Conservation (phyloP, 306 rosid genomes). For the Acacia melanoxylon region DNA sequence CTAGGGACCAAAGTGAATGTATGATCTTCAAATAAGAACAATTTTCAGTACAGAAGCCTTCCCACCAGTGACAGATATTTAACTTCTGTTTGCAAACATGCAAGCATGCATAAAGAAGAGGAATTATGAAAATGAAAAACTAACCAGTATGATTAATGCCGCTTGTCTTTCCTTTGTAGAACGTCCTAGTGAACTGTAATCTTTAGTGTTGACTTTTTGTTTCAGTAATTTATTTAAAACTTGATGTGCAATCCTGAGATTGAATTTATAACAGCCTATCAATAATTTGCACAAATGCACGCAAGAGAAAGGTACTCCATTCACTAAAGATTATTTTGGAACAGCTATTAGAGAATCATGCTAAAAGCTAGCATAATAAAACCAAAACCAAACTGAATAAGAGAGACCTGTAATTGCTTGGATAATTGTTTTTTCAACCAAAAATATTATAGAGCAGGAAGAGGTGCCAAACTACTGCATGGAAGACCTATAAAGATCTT, state of each 20-base stretch:
- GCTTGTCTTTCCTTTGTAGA: conserved; percentile 49
- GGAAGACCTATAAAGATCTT: not conserved
- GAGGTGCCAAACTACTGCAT: not conserved
- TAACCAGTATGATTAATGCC: conserved; percentile 69
- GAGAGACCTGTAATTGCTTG: too few species aligned
- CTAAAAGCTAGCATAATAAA: not conserved
- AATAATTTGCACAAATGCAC: conserved; percentile 18
- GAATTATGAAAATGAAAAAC: conserved; percentile 27
- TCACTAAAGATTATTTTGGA: not conserved
- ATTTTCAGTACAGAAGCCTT: not conserved
- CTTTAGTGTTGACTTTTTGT: conserved; percentile 44
- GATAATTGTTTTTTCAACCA: not conserved
- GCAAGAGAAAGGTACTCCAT: not conserved
- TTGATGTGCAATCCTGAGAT: conserved; percentile 59
- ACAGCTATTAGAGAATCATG: not conserved
- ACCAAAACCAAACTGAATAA: not conserved
- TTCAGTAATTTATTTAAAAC: conserved; percentile 49
- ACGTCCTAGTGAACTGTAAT: conserved; percentile 38
- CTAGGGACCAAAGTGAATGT: not conserved
- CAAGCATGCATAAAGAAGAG: conserved; percentile 14
- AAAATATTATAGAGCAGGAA: not conserved
- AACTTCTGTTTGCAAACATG: not conserved
- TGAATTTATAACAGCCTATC: conserved; percentile 26
- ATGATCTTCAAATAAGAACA: not conserved
- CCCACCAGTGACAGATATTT: not conserved